Conservation (phyloP, 1,139 yeast species). For the Candida glucosophila region DNA sequence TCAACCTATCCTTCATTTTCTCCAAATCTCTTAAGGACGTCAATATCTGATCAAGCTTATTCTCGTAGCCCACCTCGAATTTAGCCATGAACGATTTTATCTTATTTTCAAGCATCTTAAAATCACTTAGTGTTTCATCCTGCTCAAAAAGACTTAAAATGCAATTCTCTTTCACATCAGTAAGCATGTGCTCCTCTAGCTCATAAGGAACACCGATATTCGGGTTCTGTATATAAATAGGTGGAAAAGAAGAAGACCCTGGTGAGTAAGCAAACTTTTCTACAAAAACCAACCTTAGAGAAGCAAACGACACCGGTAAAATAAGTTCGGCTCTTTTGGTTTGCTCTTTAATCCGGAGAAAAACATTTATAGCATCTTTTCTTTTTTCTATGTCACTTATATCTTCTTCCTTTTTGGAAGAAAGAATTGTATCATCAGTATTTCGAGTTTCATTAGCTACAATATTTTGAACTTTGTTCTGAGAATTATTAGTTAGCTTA, state of each 20-base stretch:
- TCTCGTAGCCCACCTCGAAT: no score
- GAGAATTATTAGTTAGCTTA: conserved; percentile 51
- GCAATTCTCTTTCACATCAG: conserved; percentile 53
- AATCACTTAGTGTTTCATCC: conserved; percentile 8
- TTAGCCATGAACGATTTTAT: conserved; percentile 22
- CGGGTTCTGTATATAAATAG: conserved; percentile 66
- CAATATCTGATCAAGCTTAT: conserved; percentile 10
- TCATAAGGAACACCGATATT: conserved; percentile 60
- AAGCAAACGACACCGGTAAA: conserved; percentile 49
- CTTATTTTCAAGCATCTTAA: conserved; percentile 17
- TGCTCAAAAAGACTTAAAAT: conserved; percentile 46
- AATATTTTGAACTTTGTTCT: conserved; percentile 10
- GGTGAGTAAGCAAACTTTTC: conserved; percentile 85
- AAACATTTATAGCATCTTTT: conserved; percentile 19
- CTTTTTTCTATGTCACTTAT: conserved; percentile 1
- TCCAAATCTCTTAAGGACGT: conserved; percentile 13
- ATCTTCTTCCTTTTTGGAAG: conserved; percentile 5
- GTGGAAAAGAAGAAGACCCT: conserved; percentile 64
- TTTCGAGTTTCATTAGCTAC: conserved; percentile 6
- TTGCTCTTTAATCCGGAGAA: conserved; percentile 46
- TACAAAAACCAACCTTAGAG: conserved; percentile 66
- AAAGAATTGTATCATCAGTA: conserved; percentile 8
- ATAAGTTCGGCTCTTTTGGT: conserved; percentile 54
- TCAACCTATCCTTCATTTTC: conserved; percentile 14
- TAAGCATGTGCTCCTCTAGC: conserved; percentile 58